Evolutionary conservation across 1,284 basidiomycete species (phyloP), one percentile per base, ranked within the genome.

Genomic region (Boletus albobrunnescens): DNA sequence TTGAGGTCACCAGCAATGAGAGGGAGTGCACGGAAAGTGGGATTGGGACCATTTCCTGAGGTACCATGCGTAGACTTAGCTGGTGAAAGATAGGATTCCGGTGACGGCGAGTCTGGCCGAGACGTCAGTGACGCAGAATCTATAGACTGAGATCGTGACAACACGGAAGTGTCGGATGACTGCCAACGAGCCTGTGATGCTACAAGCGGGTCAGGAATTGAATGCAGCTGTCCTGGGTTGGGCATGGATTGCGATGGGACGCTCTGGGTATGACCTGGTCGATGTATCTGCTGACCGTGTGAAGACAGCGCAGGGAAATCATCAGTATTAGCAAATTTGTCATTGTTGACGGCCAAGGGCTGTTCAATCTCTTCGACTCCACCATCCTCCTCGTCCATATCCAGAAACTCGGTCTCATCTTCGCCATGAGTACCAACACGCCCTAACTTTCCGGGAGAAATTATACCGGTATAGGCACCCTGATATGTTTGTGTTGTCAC

Each of bases 1-100:
- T 79, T 79, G 26, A 91, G 78, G 63, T 91, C 87, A 23, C 70
- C 68, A 6, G 79, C 70, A 19, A 87, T 67, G n/a, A 90, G 69
- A 4, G 84, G 85, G 28, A 89, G 76, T 2, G 83, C 81, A 45
- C 84, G 82, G 68, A 86, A 88, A 14, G 58, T 63, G 22, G 53
- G 59, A 37, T 45, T 63, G 23, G 36, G 49, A 0, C 56, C 51
- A 28, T 50, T 58, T 26, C 39, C 42, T 1, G 54, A 46, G 17
- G 36, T 6, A 16, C 49, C 37, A 30, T 44, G 44, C 13, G 42
- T 44, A 24, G 61, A 38, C 30, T 50, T 61, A 8, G 46, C 45
- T 26, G 60, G 51, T 19, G 52, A 65, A 31, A 65, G 62, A 44
- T 67, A 68, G 8, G 63, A 67, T n/a, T 67, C 54, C 5, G 36